Evolutionary conservation across 202 grass and related monocot genomes (phyloP).

Genomic region (Elaeis oleifera): DNA sequence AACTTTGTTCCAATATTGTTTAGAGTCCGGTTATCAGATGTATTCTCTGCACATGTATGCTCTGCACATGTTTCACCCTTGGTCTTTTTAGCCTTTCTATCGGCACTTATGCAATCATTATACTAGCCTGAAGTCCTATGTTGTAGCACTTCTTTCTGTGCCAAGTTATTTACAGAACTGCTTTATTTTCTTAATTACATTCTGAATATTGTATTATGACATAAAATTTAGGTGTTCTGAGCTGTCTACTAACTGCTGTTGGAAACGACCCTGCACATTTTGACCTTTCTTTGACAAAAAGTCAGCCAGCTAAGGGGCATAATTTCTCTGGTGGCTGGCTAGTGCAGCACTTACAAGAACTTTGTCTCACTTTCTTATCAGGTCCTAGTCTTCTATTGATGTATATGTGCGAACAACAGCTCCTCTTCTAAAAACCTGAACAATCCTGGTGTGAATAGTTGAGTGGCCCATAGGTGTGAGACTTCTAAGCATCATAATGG

Average conservation of each 20-base stretch:
- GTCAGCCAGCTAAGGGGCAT: slow-evolving; percentile 29
- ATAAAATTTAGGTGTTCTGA: slow-evolving; percentile 64
- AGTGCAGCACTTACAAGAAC: slow-evolving; percentile 89
- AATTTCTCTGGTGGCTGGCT: slow-evolving; percentile 59
- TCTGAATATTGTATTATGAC: not conserved
- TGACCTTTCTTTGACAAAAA: slow-evolving; percentile 74
- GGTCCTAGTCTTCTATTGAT: slow-evolving; percentile 24
- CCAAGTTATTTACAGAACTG: too few relatives aligned
- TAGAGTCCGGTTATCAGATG: too few relatives aligned
- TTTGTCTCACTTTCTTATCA: slow-evolving; percentile 89
- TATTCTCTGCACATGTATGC: too few relatives aligned
- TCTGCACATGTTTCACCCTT: too few relatives aligned
- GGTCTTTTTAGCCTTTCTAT: too few relatives aligned
- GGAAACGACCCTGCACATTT: slow-evolving; percentile 87
- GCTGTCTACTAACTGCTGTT: slow-evolving; percentile 77
- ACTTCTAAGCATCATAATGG: slow-evolving; percentile 87
- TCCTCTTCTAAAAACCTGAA: too few relatives aligned
- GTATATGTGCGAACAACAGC: not conserved
- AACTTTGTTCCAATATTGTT: too few relatives aligned
- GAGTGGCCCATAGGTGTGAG: slow-evolving; percentile 58
- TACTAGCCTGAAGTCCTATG: too few relatives aligned
- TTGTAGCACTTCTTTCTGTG: too few relatives aligned
- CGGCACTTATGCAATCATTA: too few relatives aligned
- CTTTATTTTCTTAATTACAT: too few relatives aligned
- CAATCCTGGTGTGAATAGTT: not conserved